phyloP scores from a whole-genome alignment of 2,329 filamentous ascomycete species.

The Fusarium bulbicola region DNA sequence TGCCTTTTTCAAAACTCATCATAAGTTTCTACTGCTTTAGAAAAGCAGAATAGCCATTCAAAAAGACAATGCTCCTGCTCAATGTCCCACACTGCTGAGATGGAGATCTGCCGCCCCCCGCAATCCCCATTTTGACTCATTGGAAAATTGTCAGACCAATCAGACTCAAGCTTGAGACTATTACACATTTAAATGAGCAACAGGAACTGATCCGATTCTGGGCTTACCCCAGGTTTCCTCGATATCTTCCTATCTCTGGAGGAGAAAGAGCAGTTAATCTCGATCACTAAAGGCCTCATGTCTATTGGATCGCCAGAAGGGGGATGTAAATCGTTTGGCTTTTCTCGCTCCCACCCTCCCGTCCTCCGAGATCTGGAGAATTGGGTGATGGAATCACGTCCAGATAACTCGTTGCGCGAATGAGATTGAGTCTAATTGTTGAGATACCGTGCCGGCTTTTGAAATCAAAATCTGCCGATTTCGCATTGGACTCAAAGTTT shows the following conservation, averaged over 20 bases:
- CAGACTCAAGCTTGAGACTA: slow-evolving; percentile 1
- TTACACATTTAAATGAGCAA: slow-evolving; percentile 41
- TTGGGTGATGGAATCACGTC: slow-evolving; percentile 41
- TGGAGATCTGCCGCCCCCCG: slow-evolving; percentile 42
- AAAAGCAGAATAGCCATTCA: neutral
- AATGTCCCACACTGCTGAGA: slow-evolving; percentile 14
- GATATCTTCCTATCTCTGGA: slow-evolving; percentile 38
- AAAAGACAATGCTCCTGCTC: slow-evolving; percentile 3
- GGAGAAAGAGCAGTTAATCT: slow-evolving; percentile 29
- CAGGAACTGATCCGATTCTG: slow-evolving; percentile 24
- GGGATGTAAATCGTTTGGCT: slow-evolving; percentile 17
- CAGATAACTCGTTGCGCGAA: slow-evolving; percentile 33
- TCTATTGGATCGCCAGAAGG: slow-evolving; percentile 36
- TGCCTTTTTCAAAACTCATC: neutral
- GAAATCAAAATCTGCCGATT: slow-evolving; percentile 32
- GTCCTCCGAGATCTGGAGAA: slow-evolving; percentile 22
- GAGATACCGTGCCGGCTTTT: slow-evolving; percentile 21
- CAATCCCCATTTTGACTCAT: slow-evolving; percentile 30
- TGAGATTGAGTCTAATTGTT: slow-evolving; percentile 29
- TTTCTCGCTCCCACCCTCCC: slow-evolving; percentile 17
- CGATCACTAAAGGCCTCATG: slow-evolving; percentile 38
- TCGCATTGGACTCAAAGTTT: slow-evolving; percentile 26
- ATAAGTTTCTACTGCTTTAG: neutral
- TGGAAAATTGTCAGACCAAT: slow-evolving; percentile 16
- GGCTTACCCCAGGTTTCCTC: slow-evolving; percentile 40